These are phyloP conservation scores for Cordyceps cateniannulata DNA, from an alignment of 2,329 filamentous ascomycete species.

Conservation along the genomic window DNA sequence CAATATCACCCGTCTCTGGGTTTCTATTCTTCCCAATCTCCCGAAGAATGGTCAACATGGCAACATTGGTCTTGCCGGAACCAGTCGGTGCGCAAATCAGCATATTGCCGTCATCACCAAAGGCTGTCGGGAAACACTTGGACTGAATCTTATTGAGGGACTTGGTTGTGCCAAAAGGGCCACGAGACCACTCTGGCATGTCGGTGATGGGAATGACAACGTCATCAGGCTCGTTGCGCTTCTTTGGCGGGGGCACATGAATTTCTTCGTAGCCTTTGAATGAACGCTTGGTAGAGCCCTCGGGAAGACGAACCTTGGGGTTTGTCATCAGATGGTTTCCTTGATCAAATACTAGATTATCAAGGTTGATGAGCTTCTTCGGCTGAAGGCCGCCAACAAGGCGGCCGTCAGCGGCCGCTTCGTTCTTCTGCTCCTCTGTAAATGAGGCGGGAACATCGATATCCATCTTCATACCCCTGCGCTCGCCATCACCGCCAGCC, in stretches of 20 bases:
- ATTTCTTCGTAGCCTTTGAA: conserved; percentile 99
- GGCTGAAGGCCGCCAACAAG: conserved; percentile 81
- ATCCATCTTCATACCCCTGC: conserved; percentile 83
- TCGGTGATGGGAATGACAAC: conserved; percentile 76
- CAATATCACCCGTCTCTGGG: conserved; percentile 82
- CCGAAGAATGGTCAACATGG: conserved; percentile 91
- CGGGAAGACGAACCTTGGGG: conserved; percentile 84
- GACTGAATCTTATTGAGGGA: conserved; percentile 94
- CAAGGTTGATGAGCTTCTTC: conserved; percentile 80
- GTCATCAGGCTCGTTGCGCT: conserved; percentile 74
- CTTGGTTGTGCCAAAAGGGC: conserved; percentile 78
- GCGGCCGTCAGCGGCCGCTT: conserved; percentile 57
- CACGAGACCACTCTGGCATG: conserved; percentile 85
- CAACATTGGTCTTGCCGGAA: conserved; percentile 97
- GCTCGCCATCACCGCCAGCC: conserved; percentile 45
- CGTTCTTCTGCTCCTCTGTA: conserved; percentile 40
- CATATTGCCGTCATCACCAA: conserved; percentile 94
- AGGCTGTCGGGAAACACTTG: conserved; percentile 84
- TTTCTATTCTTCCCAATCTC: conserved; percentile 96
- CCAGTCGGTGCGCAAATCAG: conserved; percentile 95
- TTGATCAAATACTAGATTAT: conserved; percentile 95
- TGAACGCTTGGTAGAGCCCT: conserved; percentile 88
- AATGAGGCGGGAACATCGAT: conserved; percentile 66
- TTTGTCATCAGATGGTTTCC: conserved; percentile 99
- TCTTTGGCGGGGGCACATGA: conserved; percentile 89